phyloP scores from a whole-genome alignment of 176 grass and related monocot species.

The Olyra latifolia region DNA sequence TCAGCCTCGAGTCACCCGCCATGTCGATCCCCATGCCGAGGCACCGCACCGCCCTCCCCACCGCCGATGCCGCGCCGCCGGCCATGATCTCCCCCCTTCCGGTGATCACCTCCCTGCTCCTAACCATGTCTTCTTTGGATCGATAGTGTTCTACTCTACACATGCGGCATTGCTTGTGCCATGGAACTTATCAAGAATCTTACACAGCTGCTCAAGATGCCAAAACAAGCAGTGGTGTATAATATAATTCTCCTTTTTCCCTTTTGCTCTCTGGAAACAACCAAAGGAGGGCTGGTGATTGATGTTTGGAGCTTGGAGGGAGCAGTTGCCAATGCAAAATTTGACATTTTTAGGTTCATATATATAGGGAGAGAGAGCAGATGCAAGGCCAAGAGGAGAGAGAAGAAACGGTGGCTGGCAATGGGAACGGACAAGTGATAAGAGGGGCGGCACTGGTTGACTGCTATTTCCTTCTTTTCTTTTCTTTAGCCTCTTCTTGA shows the following conservation, averaged over 20 bases:
- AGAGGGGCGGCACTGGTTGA: constrained; percentile 38
- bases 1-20: constrained; percentile 60
- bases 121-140: constrained; percentile 22
- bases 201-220: background rate
- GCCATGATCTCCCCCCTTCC: constrained; percentile 31
- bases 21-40: constrained; percentile 84
- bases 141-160: background rate
- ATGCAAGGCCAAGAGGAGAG: background rate
- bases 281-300: background rate
- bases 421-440: constrained; percentile 20
- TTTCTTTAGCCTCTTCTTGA: constrained; percentile 9
- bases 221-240: background rate
- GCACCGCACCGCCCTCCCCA: constrained; percentile 57
- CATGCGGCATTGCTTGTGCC: background rate
- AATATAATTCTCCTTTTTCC: background rate
- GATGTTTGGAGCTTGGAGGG: background rate
- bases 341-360: background rate
- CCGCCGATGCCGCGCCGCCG: background rate
- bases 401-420: background rate
- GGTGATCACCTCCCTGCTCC: background rate
- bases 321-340: background rate
- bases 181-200: background rate
- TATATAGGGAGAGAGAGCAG: background rate
- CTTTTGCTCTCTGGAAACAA: background rate
- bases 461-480: constrained; percentile 25